Evolutionary conservation across 2,329 filamentous ascomycete species (phyloP), one percentile per base, ranked within the genome.

Genomic region (Hypoxylon sp.): DNA sequence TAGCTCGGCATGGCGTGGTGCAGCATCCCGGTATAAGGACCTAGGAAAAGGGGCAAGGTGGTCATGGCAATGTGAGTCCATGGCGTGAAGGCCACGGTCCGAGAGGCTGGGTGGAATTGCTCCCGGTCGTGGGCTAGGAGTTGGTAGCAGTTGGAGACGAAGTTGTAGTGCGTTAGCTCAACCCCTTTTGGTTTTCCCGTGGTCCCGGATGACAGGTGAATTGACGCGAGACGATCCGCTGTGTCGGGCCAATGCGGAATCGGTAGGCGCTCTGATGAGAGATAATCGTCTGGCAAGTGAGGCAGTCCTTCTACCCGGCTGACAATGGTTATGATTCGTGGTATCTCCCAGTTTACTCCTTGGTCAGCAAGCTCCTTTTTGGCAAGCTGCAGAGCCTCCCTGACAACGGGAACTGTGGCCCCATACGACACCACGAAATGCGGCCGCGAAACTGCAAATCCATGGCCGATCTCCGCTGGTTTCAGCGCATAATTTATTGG

Each of bases 21-120:
- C 61, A 80, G 73, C 75, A 82, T 81, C 5, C 81, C 80, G 8
- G 78, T 78, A 67, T 78, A 82, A 0, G 81, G 80, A 0, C 79
- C 79, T 1, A 82, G 74, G 72, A 83, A 82, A 8, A 82, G 71
- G 1, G 80, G 80, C 66, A 81, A 72, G 11, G 80, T 82, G 5
- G 81, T 82, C 73, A 78, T 81, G 57, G 74, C 81, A 53, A 82
- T 82, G 63, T 82, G 80, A 3, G 79, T 78, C 75, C 79, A 82
- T 2, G 81, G 80, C 1, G 80, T 82, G 70, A 80, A 82, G 21
- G 79, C 76, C 0, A 82, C 79, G 0, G 76, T 79, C 9, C 77
- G 72, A 1, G 71, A 76, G 3, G 63, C 74, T 0, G 77, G 70
- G 53, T 77, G 70, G 66, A 81, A 81, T 41, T 78, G 77, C 6